Evolutionary conservation across 2,329 filamentous ascomycete species (phyloP), one percentile per base, ranked within the genome.

Genomic region (Dendryphion nanum): DNA sequence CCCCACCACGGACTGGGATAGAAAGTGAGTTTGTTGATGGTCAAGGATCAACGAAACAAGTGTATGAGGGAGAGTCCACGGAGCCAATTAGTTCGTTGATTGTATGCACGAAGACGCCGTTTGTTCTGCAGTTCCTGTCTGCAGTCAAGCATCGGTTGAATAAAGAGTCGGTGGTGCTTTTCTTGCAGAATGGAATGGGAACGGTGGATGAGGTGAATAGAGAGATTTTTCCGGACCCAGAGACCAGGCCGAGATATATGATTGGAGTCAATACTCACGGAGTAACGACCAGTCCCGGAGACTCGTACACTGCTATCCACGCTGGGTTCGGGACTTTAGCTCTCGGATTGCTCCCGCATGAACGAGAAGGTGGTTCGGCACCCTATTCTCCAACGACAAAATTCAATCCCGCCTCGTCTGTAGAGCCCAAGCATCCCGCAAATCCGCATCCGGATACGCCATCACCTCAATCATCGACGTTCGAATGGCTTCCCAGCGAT

Each of bases 111-210:
- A 96, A 95, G 65, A 79, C 89, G 0, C 70, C 78, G 3, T 69
- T 78, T 24, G 86, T 86, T 0, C 63, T 86, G n/a, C 68, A 75
- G 1, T 83, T 86, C 28, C 65, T 95, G 12, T 70, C 77, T 5
- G 66, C 77, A 1, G 78, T 95, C 36, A 75, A 82, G 2, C 75
- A 81, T 45, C 78, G 87, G 7, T 68, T 94, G n/a, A 74, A 78
- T 30, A 70, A 76, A 3, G 70, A 80, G 18, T 88, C 85, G 1
- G 86, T 87, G 0, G 76, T 95, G 6, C 81, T 86, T 42, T 77
- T 95, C 38, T 64, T 94, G 39, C 85, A 89, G 40, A 86, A 91
- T 45, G 89, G 90, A 1, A 79, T 97, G 64, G 91, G 93, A 1
- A 71, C 89, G 2, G 73, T 89, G n/a, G 89, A 97, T 33, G 77